Base-by-base conservation (phyloP, 1,284 basidiomycete species). In the Ceratobasidium sp. region DNA sequence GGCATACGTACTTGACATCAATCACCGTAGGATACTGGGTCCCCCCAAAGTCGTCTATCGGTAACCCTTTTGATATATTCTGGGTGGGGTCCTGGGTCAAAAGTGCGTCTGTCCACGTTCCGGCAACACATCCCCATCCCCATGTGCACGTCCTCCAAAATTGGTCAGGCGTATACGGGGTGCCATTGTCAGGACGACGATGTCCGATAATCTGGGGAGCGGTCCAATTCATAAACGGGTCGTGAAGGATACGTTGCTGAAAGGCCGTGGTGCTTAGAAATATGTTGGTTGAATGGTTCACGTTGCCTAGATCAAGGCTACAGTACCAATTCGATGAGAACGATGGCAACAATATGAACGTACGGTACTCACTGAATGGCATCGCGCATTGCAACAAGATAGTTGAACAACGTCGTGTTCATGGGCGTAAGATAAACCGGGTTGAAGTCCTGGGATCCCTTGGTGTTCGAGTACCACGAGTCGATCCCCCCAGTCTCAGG, bases 1-100 rank as follows among this genome's bases (percentile, higher is more conserved):
- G 69, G 46, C 69, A 71, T 16, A 71, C 69, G 42, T 71, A 71
- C 16, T 71, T 56, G 21, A 71, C 69, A n/a, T 71, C 69, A 25
- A 71, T 71, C 58, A 71, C 69, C 7, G 58, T 61, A 25, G 69
- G 36, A 11, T 54, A 60, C 30, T 21, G 28, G 11, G 33, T 28
- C 5, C 58, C 42, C 5, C 21, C 46, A 12, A 61, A 54, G 6
- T 12, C 8, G 21, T 53, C 14, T 3, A 71, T 16, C 8, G 69
- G 69, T 14, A 71, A 30, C 46, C 69, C 69, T 12, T 38, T 48
- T 1, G 69, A 60, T 46, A 71, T 71, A 30, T 53, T 71, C 28
- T 61, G 69, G 28, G 11, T 1, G 4, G 48, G 58, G 42, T 49
- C 58, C 9, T 44, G 30, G 11, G 11, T 53, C 16, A 60, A 21